A percentile compares a stretch with the other conserved stretches of the same genome.
Evolutionary conservation across 257 asterid species (phyloP).

Genomic region (Solanum commersonii): DNA sequence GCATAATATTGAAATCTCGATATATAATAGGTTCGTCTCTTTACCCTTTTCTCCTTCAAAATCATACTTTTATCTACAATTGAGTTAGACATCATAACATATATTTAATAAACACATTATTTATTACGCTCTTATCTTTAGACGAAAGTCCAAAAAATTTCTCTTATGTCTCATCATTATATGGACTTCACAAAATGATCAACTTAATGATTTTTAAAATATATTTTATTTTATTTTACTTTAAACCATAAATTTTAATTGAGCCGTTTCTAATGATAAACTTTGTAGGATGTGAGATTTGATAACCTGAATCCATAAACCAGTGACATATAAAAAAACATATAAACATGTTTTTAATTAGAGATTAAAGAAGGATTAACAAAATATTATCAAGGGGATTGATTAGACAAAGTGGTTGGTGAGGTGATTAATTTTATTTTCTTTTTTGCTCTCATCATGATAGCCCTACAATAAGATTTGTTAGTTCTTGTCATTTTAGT

Average conservation of each 20-base stretch:
- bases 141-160: not conserved
- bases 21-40: not conserved
- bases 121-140: not conserved
- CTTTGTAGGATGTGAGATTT: no score
- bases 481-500: not conserved
- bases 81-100: not conserved
- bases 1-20: not conserved
- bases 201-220: no score
- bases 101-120: not conserved
- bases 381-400: not conserved
- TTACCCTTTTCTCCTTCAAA: not conserved
- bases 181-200: no score
- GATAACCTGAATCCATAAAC: not conserved
- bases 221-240: no score
- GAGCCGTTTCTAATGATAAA: no score
- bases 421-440: not conserved
- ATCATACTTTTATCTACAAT: not conserved
- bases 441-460: not conserved
- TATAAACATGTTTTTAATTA: not conserved
- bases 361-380: not conserved
- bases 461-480: not conserved
- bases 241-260: no score
- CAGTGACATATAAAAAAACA: no score
- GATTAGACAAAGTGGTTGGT: not conserved
- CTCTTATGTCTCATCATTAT: no score